A percentile compares a stretch with the other conserved stretches of the same genome.
These are phyloP conservation scores for Cryptosporidium sp. DNA, from an alignment of 169 alveolate species.

Conservation along the genomic window DNA sequence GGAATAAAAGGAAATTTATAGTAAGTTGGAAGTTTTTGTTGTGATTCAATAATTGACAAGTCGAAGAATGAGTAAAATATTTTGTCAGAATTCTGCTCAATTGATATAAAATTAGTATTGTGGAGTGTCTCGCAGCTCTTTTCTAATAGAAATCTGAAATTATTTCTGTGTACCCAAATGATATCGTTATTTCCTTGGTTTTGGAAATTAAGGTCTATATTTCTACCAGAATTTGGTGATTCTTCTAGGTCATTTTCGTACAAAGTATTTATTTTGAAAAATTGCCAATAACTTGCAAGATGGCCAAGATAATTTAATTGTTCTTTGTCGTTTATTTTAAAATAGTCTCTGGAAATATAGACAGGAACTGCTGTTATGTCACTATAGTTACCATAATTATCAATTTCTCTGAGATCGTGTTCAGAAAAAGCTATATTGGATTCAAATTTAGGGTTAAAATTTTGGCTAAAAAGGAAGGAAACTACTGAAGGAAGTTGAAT, in stretches of 20 bases:
- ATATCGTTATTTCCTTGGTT: constrained; percentile 15
- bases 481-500: constrained; percentile 43
- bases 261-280: constrained; percentile 36
- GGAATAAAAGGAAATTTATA: constrained; percentile 38
- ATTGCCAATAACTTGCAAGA: constrained; percentile 72
- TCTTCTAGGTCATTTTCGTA: background rate
- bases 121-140: constrained; percentile 8
- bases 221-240: background rate
- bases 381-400: constrained; percentile 31
- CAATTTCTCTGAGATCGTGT: constrained; percentile 30
- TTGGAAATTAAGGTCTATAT: background rate
- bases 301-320: constrained; percentile 26
- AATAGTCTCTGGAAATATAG: constrained; percentile 5
- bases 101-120: background rate
- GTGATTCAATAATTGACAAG: background rate
- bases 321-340: constrained; percentile 1
- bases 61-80: constrained; percentile 43
- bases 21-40: constrained; percentile 7
- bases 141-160: constrained; percentile 12
- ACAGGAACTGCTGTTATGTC: constrained; percentile 29
- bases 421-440: constrained; percentile 18
- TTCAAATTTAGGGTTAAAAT: constrained; percentile 34
- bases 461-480: constrained; percentile 33
- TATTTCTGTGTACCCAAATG: constrained; percentile 57
- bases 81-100: constrained; percentile 29